phyloP scores from a whole-genome alignment of 2,329 filamentous ascomycete genomes.

The Cytospora piceae region DNA sequence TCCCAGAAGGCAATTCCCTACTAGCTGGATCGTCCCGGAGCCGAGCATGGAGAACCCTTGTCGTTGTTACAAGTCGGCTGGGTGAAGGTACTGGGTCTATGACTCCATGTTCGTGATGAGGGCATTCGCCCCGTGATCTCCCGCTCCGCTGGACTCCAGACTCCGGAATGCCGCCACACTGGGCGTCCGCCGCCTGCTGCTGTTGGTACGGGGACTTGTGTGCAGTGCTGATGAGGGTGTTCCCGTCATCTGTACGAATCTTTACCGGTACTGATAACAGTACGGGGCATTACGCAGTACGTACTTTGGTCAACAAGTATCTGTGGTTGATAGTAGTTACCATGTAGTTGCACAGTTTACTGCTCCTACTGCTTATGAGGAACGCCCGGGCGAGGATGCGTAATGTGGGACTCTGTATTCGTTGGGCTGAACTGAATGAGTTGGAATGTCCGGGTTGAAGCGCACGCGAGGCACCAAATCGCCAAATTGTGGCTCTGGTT shows the following conservation, averaged over 20 bases:
- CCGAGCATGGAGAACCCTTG: slow-evolving; percentile 13
- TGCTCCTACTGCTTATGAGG: neutral
- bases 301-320: neutral
- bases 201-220: slow-evolving; percentile 1
- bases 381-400: neutral
- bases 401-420: neutral
- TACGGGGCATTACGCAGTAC: neutral
- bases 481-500: neutral
- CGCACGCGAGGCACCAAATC: neutral
- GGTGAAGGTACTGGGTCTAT: neutral
- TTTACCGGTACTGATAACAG: no score
- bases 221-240: neutral
- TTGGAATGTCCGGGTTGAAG: neutral
- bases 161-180: no score
- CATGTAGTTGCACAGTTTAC: no score
- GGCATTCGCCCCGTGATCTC: slow-evolving; percentile 5
- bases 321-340: neutral
- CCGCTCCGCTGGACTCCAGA: slow-evolving; percentile 10
- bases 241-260: no score
- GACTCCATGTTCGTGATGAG: neutral
- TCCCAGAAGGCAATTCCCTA: slow-evolving; percentile 4
- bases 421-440: neutral
- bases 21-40: slow-evolving; percentile 5
- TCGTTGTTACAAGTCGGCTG: neutral
- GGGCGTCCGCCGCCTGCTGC: neutral